These are phyloP conservation scores for Botrytis cinerea DNA, from an alignment of 2,329 filamentous ascomycete genomes.

Conservation along the genomic window DNA sequence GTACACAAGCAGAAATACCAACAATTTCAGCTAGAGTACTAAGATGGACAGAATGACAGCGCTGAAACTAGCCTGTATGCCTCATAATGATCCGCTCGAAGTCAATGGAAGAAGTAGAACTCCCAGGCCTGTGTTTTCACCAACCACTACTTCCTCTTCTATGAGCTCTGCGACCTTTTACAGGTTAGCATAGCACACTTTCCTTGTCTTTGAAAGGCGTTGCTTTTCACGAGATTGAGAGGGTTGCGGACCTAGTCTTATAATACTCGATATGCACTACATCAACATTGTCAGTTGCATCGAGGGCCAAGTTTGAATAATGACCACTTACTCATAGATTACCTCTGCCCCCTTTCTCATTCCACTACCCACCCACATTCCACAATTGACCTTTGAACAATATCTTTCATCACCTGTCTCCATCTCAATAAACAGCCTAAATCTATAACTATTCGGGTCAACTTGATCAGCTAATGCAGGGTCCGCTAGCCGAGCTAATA, in stretches of 20 bases:
- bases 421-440: constrained; percentile 52
- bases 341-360: constrained; percentile 50
- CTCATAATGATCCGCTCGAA: not conserved
- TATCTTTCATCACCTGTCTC: constrained; percentile 54
- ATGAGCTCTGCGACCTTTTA: not conserved
- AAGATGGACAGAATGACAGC: not conserved
- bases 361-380: constrained; percentile 53
- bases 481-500: constrained; percentile 36
- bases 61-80: not conserved
- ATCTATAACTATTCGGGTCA: constrained; percentile 46
- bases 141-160: not conserved
- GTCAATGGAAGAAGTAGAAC: not conserved
- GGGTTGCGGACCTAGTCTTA: not conserved
- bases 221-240: not conserved
- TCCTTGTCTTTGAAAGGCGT: not conserved
- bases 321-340: constrained; percentile 47
- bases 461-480: constrained; percentile 36
- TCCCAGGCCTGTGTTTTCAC: too few species aligned
- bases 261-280: constrained; percentile 33
- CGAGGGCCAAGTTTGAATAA: not conserved
- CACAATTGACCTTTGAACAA: constrained; percentile 51
- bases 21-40: not conserved
- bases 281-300: constrained; percentile 10
- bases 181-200: not conserved
- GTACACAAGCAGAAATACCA: not conserved